These are phyloP conservation scores for Heterobasidion irregulare DNA, from an alignment of 1,284 basidiomycete species.

Conservation along the genomic window DNA sequence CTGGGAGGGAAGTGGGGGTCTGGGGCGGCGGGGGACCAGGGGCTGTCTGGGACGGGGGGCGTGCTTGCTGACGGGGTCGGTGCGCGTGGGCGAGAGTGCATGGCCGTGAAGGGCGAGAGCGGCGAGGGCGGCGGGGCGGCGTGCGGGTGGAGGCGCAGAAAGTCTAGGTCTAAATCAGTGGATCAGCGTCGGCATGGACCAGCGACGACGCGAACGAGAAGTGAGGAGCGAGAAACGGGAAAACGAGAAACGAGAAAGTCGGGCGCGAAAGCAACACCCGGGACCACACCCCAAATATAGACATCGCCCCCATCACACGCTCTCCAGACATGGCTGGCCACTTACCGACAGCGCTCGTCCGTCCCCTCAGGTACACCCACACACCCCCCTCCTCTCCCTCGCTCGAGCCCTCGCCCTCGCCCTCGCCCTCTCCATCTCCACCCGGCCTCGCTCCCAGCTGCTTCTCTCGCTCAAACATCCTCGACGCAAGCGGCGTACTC, in stretches of 20 bases:
- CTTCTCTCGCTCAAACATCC: slow-evolving; percentile 13
- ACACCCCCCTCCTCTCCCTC: neutral
- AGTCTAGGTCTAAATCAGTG: slow-evolving; percentile 16
- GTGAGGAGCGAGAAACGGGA: too few relatives aligned
- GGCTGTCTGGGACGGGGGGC: slow-evolving; percentile 11
- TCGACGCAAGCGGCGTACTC: neutral
- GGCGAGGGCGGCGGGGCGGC: slow-evolving; percentile 23
- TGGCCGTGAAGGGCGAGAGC: slow-evolving; percentile 15
- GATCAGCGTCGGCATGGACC: slow-evolving; percentile 16
- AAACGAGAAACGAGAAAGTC: neutral
- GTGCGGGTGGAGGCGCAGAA: slow-evolving; percentile 20
- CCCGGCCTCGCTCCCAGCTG: slow-evolving; percentile 21
- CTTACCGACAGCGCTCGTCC: neutral
- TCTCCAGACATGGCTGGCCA: neutral
- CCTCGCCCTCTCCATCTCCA: neutral
- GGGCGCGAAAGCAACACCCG: neutral
- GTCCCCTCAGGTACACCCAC: neutral
- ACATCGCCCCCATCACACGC: neutral
- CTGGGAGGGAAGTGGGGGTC: slow-evolving; percentile 1
- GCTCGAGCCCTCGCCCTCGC: too few relatives aligned
- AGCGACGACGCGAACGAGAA: slow-evolving; percentile 4
- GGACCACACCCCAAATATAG: neutral
- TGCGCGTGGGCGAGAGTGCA: slow-evolving; percentile 8
- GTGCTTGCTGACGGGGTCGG: slow-evolving; percentile 8
- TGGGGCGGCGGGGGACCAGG: slow-evolving; percentile 3